Evolutionary conservation across 2,329 filamentous ascomycete genomes (phyloP), one percentile per base, ranked within the genome.

Genomic region (Colletotrichum viniferum): DNA sequence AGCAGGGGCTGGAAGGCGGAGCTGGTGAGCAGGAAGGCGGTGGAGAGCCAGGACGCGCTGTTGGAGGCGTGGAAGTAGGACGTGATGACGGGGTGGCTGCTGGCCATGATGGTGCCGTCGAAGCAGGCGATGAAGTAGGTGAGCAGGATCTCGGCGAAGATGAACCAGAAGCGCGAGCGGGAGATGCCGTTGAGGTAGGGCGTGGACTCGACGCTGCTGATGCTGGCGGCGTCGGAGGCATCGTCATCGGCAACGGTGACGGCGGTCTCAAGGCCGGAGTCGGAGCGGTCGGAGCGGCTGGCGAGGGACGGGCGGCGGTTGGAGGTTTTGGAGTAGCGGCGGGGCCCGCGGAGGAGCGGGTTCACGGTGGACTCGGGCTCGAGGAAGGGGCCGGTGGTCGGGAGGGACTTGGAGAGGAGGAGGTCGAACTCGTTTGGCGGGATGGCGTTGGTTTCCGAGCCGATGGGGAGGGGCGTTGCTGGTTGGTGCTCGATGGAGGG

Each of bases 21-120:
- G 5, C 92, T 94, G 0, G 94, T 95, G 48, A 97, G 87, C 43
- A 96, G 84, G 78, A 96, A 96, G 0, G 94, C 91, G 0, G 94
- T 96, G 3, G 94, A 95, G 6, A 96, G 87, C 95, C 95, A 97
- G 3, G 94, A 95, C 4, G 95, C 95, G 62, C 92, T 92, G 82
- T 96, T 95, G 36, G 94, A 94, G 64, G 93, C 90, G 76, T 92
- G 86, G 83, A 96, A 96, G 82, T 96, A 92, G 1, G 94, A 95
- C 1, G 94, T 96, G 76, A 96, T 95, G 73, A 95, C 93, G 0
- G 94, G 94, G 82, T 97, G 94, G 56, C 90, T 93, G 4, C 94
- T 95, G 6, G 94, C 94, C 94, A 96, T 96, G 78, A 96, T 90
- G 5, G 94, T 96, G 13, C 91, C 90, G 85, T 96, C 95, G 80